Base-by-base conservation (phyloP, 202 grass and related monocot genomes). In the Eragrostis tef region DNA sequence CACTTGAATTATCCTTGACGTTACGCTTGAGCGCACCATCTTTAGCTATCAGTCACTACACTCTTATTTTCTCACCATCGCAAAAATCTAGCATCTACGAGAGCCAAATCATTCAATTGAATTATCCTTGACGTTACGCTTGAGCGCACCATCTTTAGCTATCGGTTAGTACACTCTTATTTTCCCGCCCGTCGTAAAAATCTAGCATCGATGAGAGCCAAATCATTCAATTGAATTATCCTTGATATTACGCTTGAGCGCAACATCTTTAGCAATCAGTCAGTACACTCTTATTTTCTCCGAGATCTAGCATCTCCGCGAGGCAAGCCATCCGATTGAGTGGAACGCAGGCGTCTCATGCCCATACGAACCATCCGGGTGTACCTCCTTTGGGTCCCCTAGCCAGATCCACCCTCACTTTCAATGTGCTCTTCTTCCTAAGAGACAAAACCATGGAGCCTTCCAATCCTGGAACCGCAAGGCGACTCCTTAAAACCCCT, bases 401-500 rank as follows among this genome's bases (percentile, higher is more conserved):
- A 78, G 73, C 17, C 54, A 82, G 9, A 15, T 5, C 0, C 1
- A 2, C 9, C 2, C 49, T 59, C 67, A 42, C 29, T 84, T 17
- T 67, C 67, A n/a, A 11, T 69, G 75, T 73, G 52, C 62, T 56
- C 61, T 25, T 31, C 27, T 67, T 13, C 19, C 17, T 3, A 75
- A 39, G 56, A 56, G 70, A 89, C 48, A 77, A 77, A 83, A 76
- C 70, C 64, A 81, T 9, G 65, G 83, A 77, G 87, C 10, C 26
- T 85, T 89, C 87, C 71, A 66, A 81, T 66, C 25, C 82, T 77
- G 77, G 17, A 39, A 87, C 65, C 13, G 9, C 57, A 53, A 75
- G 44, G 43, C 57, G 44, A 73, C 73, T 46, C 78, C 80, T 74
- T 79, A 68, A 89, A 89, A 73, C 78, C 78, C 11, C 39, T 56